Evolutionary conservation across 2,329 filamentous ascomycete species (phyloP).

Genomic region (Cytospora mali): DNA sequence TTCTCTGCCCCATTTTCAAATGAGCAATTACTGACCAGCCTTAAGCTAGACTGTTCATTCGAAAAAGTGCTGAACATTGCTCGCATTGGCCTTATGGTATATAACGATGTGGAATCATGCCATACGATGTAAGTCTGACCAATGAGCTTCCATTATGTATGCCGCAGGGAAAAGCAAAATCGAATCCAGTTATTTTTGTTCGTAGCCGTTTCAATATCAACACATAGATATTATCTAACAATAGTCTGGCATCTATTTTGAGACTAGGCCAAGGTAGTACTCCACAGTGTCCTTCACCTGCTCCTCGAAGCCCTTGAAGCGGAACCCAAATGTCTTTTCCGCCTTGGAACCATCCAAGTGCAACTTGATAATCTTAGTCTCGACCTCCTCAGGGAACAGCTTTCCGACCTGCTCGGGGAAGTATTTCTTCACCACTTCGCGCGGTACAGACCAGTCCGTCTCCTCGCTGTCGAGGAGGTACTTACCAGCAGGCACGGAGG

Average conservation of each 20-base stretch:
- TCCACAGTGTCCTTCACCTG: background rate
- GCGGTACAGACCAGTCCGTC: background rate
- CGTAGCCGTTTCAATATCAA: too few relatives aligned
- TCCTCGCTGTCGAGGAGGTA: background rate
- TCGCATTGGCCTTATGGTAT: too few relatives aligned
- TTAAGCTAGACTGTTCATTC: too few relatives aligned
- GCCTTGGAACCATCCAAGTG: conserved; percentile 1
- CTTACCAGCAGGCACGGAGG: background rate
- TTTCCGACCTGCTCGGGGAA: background rate
- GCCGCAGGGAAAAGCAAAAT: too few relatives aligned
- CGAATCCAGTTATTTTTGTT: too few relatives aligned
- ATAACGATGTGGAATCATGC: too few relatives aligned
- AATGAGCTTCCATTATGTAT: too few relatives aligned
- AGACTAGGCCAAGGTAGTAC: background rate
- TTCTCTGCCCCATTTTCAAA: too few relatives aligned
- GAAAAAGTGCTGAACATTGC: too few relatives aligned
- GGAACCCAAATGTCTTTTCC: conserved; percentile 2
- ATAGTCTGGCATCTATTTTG: background rate
- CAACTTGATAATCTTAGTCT: background rate
- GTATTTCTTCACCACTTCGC: background rate
- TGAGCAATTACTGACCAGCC: too few relatives aligned
- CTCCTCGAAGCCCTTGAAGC: conserved; percentile 4
- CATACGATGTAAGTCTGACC: too few relatives aligned
- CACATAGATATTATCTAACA: too few relatives aligned
- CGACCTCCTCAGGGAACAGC: background rate